phyloP scores from a whole-genome alignment of 257 asterid genomes.

The Solanum pimpinellifolium region DNA sequence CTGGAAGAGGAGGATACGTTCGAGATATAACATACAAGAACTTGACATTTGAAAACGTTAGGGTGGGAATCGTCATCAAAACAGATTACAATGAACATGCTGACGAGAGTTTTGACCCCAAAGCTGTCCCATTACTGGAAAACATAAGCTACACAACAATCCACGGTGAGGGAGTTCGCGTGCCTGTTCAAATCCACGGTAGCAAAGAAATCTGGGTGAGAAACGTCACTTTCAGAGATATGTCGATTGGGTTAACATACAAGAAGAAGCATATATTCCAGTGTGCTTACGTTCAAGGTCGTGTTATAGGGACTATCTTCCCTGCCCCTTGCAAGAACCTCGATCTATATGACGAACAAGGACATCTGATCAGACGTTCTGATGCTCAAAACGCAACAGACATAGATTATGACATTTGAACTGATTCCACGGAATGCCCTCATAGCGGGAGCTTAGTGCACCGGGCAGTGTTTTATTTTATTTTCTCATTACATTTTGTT shows the following conservation, averaged over 20 bases:
- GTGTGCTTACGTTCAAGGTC: conserved; percentile 20
- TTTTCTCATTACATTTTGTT: neutral
- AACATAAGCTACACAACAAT: conserved; percentile 16
- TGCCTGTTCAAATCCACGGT: conserved; percentile 19
- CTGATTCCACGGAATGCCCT: neutral
- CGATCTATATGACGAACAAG: conserved; percentile 14
- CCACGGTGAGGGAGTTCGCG: conserved; percentile 20
- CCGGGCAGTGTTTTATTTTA: too few species aligned
- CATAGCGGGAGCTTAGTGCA: neutral
- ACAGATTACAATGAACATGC: conserved; percentile 21
- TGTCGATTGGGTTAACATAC: conserved; percentile 8
- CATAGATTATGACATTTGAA: conserved; percentile 15
- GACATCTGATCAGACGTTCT: conserved; percentile 6
- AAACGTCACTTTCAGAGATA: conserved; percentile 8
- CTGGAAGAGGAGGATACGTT: conserved; percentile 23
- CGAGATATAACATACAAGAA: conserved; percentile 10
- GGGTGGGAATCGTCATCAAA: conserved; percentile 20
- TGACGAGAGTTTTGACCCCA: conserved; percentile 8
- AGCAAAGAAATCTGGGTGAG: conserved; percentile 15
- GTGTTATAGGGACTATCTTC: conserved; percentile 11
- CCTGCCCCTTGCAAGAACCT: conserved; percentile 20
- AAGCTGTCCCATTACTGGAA: conserved; percentile 12
- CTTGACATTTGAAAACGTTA: conserved; percentile 13
- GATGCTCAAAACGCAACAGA: conserved; percentile 10
- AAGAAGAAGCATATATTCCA: conserved; percentile 20